phyloP scores from a whole-genome alignment of 1,284 basidiomycete genomes.

The Vanrija sp. region DNA sequence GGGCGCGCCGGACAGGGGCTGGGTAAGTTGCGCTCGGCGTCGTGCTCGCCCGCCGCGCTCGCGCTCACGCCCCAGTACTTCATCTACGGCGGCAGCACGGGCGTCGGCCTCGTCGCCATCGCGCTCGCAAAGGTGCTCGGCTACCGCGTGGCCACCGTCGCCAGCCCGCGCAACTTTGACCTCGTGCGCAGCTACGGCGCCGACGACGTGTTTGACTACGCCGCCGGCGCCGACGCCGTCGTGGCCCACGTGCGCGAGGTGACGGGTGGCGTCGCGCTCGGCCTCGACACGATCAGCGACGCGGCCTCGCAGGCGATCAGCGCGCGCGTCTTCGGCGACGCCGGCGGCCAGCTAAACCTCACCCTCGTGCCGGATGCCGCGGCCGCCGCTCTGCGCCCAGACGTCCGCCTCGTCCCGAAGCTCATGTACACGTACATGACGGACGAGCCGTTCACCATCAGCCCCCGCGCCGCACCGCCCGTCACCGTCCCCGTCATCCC shows the following conservation, averaged over 20 bases:
- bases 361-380: conserved; percentile 22
- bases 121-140: conserved; percentile 52
- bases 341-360: conserved; percentile 29
- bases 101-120: conserved; percentile 52
- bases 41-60: no score
- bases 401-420: conserved; percentile 27
- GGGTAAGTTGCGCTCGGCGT: conserved; percentile 15
- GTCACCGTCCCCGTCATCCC: conserved; percentile 19
- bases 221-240: conserved; percentile 18
- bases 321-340: conserved; percentile 24
- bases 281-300: conserved; percentile 39
- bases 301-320: conserved; percentile 24
- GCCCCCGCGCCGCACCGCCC: conserved; percentile 16
- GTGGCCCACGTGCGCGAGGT: conserved; percentile 28
- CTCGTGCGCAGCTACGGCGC: conserved; percentile 52
- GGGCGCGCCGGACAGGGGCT: conserved; percentile 23
- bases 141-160: conserved; percentile 50
- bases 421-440: conserved; percentile 38
- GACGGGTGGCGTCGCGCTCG: conserved; percentile 28
- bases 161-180: conserved; percentile 49
- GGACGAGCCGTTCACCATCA: conserved; percentile 35
- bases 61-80: conserved; percentile 30
- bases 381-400: conserved; percentile 16
- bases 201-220: conserved; percentile 38
- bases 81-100: conserved; percentile 52